Percentiles rank a stretch among this genome's conserved stretches.
Evolutionary conservation across 2,329 filamentous ascomycete genomes (phyloP).

Genomic region (Metarhizium album): DNA sequence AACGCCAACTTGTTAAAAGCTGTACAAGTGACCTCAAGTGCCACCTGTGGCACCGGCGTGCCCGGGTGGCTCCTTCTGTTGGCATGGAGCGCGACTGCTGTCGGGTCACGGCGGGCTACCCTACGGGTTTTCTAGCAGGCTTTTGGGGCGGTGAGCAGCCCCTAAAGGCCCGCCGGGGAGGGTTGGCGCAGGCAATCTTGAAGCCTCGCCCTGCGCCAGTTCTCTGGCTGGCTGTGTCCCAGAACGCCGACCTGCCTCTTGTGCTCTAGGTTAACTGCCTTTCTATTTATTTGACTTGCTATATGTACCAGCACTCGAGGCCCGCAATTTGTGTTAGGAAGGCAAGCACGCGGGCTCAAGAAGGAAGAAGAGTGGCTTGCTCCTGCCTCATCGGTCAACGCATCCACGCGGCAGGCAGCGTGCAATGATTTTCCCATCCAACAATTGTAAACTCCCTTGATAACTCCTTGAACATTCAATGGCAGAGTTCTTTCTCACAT

Average conservation of each 20-base stretch:
- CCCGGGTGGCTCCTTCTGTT: not conserved
- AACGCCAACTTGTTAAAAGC: not conserved
- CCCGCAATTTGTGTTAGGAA: too few relatives aligned
- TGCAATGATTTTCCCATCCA: too few relatives aligned
- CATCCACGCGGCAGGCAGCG: too few relatives aligned
- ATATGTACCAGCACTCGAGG: too few relatives aligned
- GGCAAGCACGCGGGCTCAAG: too few relatives aligned
- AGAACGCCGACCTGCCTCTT: not conserved
- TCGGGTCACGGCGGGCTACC: not conserved
- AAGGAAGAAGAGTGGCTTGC: not conserved
- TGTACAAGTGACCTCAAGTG: not conserved
- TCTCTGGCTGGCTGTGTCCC: not conserved
- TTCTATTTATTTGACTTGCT: not conserved
- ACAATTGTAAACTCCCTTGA: too few relatives aligned
- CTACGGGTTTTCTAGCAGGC: not conserved
- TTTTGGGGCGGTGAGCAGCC: not conserved
- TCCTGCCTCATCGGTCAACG: not conserved
- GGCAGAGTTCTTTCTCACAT: too few relatives aligned
- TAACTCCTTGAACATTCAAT: too few relatives aligned
- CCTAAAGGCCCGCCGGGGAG: not conserved
- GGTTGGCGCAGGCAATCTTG: not conserved
- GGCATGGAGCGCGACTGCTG: not conserved
- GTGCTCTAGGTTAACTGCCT: not conserved
- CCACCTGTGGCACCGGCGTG: slow-evolving; percentile 4
- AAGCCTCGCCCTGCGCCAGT: not conserved